Base-by-base conservation (phyloP, 805 yeast species). In the Lipomyces yamanashiensis region DNA sequence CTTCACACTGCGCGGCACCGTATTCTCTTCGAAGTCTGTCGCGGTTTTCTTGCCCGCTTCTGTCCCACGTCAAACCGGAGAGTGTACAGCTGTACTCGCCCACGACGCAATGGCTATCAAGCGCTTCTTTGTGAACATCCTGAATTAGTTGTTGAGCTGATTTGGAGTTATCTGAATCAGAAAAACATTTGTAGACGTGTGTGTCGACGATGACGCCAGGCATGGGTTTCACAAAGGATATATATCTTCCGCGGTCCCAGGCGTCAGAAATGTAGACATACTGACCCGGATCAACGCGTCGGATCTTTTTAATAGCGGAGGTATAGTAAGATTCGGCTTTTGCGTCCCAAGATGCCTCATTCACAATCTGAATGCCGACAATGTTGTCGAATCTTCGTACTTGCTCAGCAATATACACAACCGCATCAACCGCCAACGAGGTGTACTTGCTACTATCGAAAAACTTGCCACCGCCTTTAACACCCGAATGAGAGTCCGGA, bases 1-100 rank as follows among this genome's bases (percentile, higher is more conserved):
- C 28, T 8, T 76, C 71, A 5, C 75, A 67, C 74, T 90, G 87
- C n/a, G 74, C 74, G 19, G 78, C 78, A 10, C 96, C 97, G 72
- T 79, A 92, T 55, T 82, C 76, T 43, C 74, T 75, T 12, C 88
- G 91, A n/a, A 82, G 76, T 28, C 82, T 79, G 54, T 80, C 84
- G 40, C 96, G 80, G 54, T 72, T 70, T 47, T 79, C 78, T 43
- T 78, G 78, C 49, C 80, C 76, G 0, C 71, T 73, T 70, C 81
- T 83, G 33, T 79, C 75, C 98, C 97, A 93, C 0, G 96, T 80
- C 23, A 79, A 71, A 0, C 85, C 89, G 74, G 89, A 96, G 59
- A 93, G 71, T 1, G 90, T 97, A 76, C 96, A 90, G 0, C 96
- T 89, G 75, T 85, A 93, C 74, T 93, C 99, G 12, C 98, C 98